Conservation (phyloP, 495 filamentous ascomycete species). For the Usnea hakonensis region DNA sequence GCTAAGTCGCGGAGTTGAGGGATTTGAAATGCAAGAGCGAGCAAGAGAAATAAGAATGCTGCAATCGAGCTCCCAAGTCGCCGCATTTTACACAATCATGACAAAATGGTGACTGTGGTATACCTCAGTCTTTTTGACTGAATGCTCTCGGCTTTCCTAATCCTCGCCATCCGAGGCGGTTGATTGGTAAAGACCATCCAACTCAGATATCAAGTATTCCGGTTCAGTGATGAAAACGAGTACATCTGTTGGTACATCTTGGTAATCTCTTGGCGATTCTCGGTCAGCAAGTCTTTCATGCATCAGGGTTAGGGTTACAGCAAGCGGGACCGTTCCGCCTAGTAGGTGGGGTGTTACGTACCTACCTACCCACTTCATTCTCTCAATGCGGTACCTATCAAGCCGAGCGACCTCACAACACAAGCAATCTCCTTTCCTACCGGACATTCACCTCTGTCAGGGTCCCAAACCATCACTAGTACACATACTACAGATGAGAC, state of each 20-base stretch:
- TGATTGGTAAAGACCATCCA: not conserved
- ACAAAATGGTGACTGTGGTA: not conserved
- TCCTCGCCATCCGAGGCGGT: not conserved
- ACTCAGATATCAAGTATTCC: too few relatives aligned
- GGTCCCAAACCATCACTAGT: constrained; percentile 51
- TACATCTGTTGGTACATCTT: not conserved
- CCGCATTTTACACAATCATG: constrained; percentile 1
- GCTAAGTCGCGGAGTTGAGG: not conserved
- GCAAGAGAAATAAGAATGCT: not conserved
- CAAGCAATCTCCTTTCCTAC: constrained; percentile 64
- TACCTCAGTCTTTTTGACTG: not conserved
- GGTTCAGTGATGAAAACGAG: too few relatives aligned
- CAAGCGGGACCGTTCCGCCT: too few relatives aligned
- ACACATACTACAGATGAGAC: constrained; percentile 46
- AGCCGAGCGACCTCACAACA: constrained; percentile 25
- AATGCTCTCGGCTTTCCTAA: not conserved
- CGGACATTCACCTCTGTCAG: constrained; percentile 43
- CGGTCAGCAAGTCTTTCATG: constrained; percentile 19
- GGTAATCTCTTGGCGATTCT: not conserved
- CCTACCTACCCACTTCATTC: constrained; percentile 30
- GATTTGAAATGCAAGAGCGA: not conserved
- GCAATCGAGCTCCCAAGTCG: not conserved
- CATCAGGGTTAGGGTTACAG: too few relatives aligned
- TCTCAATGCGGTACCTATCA: constrained; percentile 37
- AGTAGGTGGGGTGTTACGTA: too few relatives aligned